Conservation (phyloP, 805 yeast genomes). For the Vanderwaltozyma polyspora region DNA sequence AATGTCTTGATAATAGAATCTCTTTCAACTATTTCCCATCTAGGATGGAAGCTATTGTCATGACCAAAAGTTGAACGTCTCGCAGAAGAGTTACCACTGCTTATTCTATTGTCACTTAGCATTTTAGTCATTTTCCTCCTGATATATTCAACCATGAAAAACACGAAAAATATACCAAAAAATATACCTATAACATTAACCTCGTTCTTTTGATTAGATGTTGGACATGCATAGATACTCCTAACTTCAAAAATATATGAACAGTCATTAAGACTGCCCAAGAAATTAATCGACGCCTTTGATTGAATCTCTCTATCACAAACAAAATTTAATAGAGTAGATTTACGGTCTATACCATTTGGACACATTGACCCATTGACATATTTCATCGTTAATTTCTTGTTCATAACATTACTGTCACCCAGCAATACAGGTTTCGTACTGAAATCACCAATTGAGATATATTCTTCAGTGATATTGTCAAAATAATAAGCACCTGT, state of each 20-base stretch:
- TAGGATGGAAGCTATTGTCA: slow-evolving; percentile 4
- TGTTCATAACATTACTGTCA: slow-evolving; percentile 9
- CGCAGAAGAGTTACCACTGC: background rate
- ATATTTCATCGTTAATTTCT: slow-evolving; percentile 59
- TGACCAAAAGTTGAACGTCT: background rate
- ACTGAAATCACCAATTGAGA: slow-evolving; percentile 52
- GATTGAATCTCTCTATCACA: slow-evolving; percentile 68
- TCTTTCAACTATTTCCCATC: slow-evolving; percentile 21
- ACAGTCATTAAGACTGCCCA: slow-evolving; percentile 68
- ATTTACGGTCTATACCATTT: slow-evolving; percentile 43
- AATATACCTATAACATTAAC: slow-evolving; percentile 58
- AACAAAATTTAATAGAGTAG: slow-evolving; percentile 58
- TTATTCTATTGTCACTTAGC: background rate
- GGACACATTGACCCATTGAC: slow-evolving; percentile 55
- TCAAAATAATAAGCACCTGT: slow-evolving; percentile 51
- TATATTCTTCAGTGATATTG: slow-evolving; percentile 7
- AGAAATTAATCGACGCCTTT: slow-evolving; percentile 54
- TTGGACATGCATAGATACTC: slow-evolving; percentile 79
- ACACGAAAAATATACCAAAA: slow-evolving; percentile 35
- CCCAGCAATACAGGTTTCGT: slow-evolving; percentile 61
- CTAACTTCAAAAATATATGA: slow-evolving; percentile 75
- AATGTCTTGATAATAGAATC: slow-evolving; percentile 5
- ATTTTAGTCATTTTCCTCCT: slow-evolving; percentile 20
- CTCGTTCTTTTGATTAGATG: slow-evolving; percentile 55
- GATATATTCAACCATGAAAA: slow-evolving; percentile 30